These are phyloP conservation scores for Rubus idaeus DNA, from an alignment of 306 rosid species.

Conservation along the genomic window DNA sequence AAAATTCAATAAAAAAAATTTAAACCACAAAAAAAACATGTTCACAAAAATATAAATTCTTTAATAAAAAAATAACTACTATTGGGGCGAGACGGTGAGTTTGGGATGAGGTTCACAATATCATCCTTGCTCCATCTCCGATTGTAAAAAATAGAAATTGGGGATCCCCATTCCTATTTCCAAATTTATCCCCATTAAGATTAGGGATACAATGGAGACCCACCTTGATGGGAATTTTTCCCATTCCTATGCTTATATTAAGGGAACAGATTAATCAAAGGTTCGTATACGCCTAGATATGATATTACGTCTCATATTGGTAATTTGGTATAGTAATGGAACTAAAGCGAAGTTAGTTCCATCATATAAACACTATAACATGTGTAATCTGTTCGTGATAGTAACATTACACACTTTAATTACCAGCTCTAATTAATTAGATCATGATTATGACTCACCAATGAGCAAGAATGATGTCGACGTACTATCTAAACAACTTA, in stretches of 20 bases:
- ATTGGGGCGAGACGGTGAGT: no score
- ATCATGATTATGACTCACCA: conserved; percentile 6
- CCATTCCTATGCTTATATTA: neutral
- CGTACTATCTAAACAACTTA: neutral
- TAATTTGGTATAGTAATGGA: neutral
- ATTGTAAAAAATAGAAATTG: no score
- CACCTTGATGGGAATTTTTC: no score
- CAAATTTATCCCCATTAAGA: no score
- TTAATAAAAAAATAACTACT: no score
- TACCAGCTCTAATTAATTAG: neutral
- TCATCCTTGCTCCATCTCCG: no score
- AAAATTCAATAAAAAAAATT: no score
- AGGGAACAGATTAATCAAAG: neutral
- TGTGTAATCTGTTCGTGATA: neutral
- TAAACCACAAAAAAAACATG: no score
- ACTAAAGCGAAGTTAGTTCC: neutral
- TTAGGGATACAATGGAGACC: no score
- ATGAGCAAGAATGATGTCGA: neutral
- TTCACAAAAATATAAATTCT: no score
- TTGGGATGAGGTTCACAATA: no score
- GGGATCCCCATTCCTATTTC: no score
- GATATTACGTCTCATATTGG: neutral
- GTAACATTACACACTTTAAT: neutral
- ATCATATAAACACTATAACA: neutral
- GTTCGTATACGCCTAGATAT: neutral